These are phyloP conservation scores for Dictyostelium citrinum DNA, from an alignment of 78 protist species.

Conservation along the genomic window DNA sequence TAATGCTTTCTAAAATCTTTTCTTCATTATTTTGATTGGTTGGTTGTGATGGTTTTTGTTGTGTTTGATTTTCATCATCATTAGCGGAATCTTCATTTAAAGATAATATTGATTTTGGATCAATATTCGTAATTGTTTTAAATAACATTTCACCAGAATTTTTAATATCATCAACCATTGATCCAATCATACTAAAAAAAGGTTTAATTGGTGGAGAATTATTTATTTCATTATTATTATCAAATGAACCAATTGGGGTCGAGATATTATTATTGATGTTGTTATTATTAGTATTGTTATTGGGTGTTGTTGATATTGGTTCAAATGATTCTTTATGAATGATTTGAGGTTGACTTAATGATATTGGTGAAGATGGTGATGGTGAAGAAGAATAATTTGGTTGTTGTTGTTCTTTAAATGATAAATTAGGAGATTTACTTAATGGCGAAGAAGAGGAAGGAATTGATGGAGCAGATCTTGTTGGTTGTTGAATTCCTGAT, in stretches of 20 bases:
- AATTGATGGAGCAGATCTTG: background rate
- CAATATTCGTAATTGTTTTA: background rate
- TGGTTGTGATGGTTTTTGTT: background rate
- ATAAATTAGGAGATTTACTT: background rate
- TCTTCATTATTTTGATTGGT: background rate
- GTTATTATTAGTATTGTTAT: background rate
- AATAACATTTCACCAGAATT: background rate
- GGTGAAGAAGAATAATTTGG: background rate
- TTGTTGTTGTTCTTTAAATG: background rate
- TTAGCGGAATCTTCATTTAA: background rate
- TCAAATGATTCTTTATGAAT: background rate
- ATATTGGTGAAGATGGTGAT: background rate
- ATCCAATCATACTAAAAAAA: background rate
- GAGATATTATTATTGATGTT: background rate
- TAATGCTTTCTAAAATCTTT: background rate
- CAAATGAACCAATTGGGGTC: background rate
- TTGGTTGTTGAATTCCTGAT: background rate
- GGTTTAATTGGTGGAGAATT: background rate
- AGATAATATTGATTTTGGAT: background rate
- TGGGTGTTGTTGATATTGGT: background rate
- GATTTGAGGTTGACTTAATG: background rate
- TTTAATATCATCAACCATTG: constrained; percentile 5
- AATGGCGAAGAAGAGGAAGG: background rate
- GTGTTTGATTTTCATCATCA: background rate
- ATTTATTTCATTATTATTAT: background rate